phyloP scores from a whole-genome alignment of 1,284 basidiomycete species.

The Tilletia horrida region DNA sequence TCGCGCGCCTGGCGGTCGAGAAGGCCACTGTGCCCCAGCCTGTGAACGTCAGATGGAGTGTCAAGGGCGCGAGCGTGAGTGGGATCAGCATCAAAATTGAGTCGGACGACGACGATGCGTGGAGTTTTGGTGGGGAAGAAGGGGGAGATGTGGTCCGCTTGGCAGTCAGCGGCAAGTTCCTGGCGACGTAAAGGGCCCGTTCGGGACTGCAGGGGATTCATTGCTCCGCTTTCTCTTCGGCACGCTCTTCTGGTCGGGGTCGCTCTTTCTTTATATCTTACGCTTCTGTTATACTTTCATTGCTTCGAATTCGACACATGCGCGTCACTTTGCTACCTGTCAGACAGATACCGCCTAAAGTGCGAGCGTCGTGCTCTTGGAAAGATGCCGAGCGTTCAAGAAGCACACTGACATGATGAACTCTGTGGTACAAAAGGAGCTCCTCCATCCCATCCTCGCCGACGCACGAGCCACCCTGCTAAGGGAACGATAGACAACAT shows the following conservation, averaged over 20 bases:
- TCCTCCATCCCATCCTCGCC: too few relatives aligned
- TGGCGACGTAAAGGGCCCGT: conserved; percentile 29
- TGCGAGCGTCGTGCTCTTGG: too few relatives aligned
- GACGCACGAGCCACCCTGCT: too few relatives aligned
- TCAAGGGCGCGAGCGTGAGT: conserved; percentile 55
- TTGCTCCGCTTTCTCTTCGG: too few relatives aligned
- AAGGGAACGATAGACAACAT: too few relatives aligned
- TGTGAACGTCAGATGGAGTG: conserved; percentile 57
- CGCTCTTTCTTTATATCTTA: neutral
- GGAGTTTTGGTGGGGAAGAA: neutral
- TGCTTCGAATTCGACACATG: too few relatives aligned
- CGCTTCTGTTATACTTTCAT: too few relatives aligned
- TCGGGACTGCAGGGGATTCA: neutral
- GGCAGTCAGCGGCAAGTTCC: conserved; percentile 56
- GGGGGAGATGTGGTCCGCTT: conserved; percentile 27
- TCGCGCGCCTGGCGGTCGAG: conserved; percentile 58
- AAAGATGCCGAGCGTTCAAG: too few relatives aligned
- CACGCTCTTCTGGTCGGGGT: neutral
- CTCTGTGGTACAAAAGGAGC: too few relatives aligned
- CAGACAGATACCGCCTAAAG: too few relatives aligned
- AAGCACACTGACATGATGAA: too few relatives aligned
- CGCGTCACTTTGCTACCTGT: too few relatives aligned
- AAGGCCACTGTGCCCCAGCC: conserved; percentile 50
- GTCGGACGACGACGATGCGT: neutral
- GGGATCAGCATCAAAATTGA: conserved; percentile 55